Evolutionary conservation across 2,329 filamentous ascomycete genomes (phyloP), one percentile per base, ranked within the genome.

Genomic region (Fusarium sp.): DNA sequence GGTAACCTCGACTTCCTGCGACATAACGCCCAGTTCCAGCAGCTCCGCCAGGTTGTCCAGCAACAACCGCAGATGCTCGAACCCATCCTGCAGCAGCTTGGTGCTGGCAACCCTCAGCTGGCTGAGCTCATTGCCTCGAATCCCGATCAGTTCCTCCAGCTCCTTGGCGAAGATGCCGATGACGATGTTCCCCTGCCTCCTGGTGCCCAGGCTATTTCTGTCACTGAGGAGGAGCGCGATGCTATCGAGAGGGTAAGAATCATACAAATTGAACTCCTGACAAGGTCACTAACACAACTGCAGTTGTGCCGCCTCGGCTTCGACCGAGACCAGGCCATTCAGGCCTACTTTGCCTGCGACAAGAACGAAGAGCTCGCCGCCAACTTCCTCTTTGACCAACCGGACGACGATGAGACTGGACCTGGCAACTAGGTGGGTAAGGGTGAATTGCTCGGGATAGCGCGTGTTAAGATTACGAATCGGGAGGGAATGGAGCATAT

Each of bases 311-410:
- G 94, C 74, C 92, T 99, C 52, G 97, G 97, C 39, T 99, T 99
- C 82, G 92, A 96, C 79, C 92, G 95, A 69, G 95, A 98, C 78
- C 91, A 95, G 78, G 97, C 97, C 61, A 98, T 98, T 77, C 96
- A 99, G 85, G 97, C 97, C 29, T 99, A 98, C 86, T 99, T 99
- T 82, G 97, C 97, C 37, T 99, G 97, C 84, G 97, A 99, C 85
- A 99, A 98, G 90, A 98, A 99, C 83, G 97, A 99, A 85, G 97
- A 99, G 85, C 89, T 99, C 61, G 97, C 97, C 1, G 97, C 97
- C 74, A 99, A 99, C 85, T 98, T 98, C 84, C 88, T 99, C 69
- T 99, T 99, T 81, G 97, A 99, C 79, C 95, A 98, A 85, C 95
- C 95, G 11, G 95, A 97, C 71, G 95, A 98, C 57, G 92, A 94